Base-by-base conservation (phyloP, 148 eudicot genomes). In the Nyssa sinensis region DNA sequence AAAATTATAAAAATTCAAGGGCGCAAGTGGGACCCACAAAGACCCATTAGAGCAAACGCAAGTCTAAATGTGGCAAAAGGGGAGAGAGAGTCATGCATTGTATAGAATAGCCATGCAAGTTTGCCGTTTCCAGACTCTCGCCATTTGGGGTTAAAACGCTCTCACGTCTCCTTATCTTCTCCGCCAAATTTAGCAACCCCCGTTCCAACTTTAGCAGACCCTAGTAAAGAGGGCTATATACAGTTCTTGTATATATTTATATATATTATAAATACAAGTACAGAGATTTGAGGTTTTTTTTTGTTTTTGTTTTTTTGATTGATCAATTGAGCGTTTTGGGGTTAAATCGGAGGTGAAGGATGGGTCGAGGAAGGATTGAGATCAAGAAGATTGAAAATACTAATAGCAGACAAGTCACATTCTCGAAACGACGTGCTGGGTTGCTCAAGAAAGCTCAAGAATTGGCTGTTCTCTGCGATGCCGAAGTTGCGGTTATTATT, bases 361-460 rank as follows among this genome's bases (percentile, higher is more conserved):
- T 84, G 95, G 90, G 86, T 67, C 72, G 90, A 28, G 95, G 93
- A 0, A 88, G 82, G 69, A 88, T 86, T 63, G 96, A 88, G 57
- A 88, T 86, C 0, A 88, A 86, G 77, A 83, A 77, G 82, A 91
- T 87, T 21, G 96, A 91, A 81, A 88, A 88, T 85, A 77, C 84
- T 27, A 91, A 85, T 71, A 91, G 86, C 71, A 87, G 96, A 59
- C 96, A 90, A 70, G 95, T 91, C 11, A 87, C 96, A 34, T 91
- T 91, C 80, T 82, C 89, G 0, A 88, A 91, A 74, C 76, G 93
- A 23, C 82, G 93, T 33, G 69, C 72, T 66, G 93, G 93, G 61
- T 70, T 91, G 82, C 70, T 91, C 31, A 91, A 91, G 80, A 91
- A 91, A 77, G 93, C 96, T 1, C 78, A 70, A 25, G 96, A 91